Percentiles rank a stretch among this genome's conserved stretches.
phyloP scores from a whole-genome alignment of 1,284 basidiomycete species.

The Agroathelia rolfsii region DNA sequence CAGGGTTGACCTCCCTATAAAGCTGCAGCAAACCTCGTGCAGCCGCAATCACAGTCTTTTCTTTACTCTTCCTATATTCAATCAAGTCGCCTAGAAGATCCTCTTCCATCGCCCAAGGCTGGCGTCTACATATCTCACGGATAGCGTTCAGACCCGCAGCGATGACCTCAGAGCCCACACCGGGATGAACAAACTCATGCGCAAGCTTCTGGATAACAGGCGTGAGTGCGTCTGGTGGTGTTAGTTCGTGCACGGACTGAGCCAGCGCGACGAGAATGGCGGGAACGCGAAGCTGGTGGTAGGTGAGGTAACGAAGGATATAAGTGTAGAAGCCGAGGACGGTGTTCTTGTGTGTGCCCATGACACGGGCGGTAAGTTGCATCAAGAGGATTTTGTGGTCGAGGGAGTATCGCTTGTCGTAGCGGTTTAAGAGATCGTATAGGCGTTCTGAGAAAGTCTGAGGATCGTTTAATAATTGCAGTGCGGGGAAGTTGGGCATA shows the following conservation, averaged over 20 bases:
- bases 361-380: conserved; percentile 94
- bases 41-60: conserved; percentile 88
- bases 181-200: conserved; percentile 95
- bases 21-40: conserved; percentile 82
- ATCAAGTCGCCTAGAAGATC: conserved; percentile 88
- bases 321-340: conserved; percentile 97
- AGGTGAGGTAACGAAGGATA: conserved; percentile 87
- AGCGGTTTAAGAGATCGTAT: conserved; percentile 76
- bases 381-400: conserved; percentile 97
- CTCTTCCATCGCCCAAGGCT: conserved; percentile 96
- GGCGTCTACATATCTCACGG: conserved; percentile 84
- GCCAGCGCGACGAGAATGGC: conserved; percentile 92
- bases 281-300: conserved; percentile 91
- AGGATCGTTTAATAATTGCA: conserved; percentile 92
- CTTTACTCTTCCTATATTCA: conserved; percentile 90
- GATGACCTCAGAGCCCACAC: conserved; percentile 92
- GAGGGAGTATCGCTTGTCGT: conserved; percentile 89
- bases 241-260: conserved; percentile 92
- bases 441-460: conserved; percentile 95
- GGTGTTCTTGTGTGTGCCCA: conserved; percentile 88
- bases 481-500: conserved; percentile 80
- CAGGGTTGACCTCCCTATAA: conserved; percentile 96
- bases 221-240: conserved; percentile 86
- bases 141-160: conserved; percentile 94
- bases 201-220: conserved; percentile 90